Base-by-base conservation (phyloP, 2,329 filamentous ascomycete species). In the Botrytis medusae region DNA sequence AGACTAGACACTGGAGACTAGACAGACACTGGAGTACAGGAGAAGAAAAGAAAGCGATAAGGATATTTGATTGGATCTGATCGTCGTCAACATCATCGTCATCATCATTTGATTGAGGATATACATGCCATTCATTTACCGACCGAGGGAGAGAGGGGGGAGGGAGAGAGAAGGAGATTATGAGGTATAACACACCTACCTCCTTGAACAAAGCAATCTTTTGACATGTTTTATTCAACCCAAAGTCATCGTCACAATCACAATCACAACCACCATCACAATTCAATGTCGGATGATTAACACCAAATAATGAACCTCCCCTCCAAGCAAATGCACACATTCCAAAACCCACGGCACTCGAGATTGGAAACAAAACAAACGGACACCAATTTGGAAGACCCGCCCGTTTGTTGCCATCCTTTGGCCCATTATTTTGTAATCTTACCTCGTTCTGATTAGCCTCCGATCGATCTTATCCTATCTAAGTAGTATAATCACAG, bases 381-480 rank as follows among this genome's bases (percentile, higher is more conserved):
- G 37, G 37, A 42, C 16, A 63, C 40, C n/a, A 63, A 63, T 29
- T 22, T 57, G 51, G 37, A 20, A n/a, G 61, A 42, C 61, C 61
- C 61, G 37, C 61, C 37, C 16, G 25, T n/a, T 63, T 61, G 32
- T 34, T 29, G 29, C 29, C 18, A 34, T 62, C 34, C 34, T 25
- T 10, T 63, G n/a, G n/a, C n/a, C 37, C 25, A 29, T 4, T 42
- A 18, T 44, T 37, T n/a, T n/a, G 6, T 1, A 12, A 7, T 14
- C 16, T 37, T 34, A 34, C 20, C 8, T 1, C 1, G n/a, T 12
- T 2, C 1, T 6, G 32, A 37, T 7, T 51, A 51, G 44, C 16
- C 0, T 6, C 0, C 1, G 1, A 5, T 1, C 0, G 5, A 40
- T 29, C 64, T 57, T 42, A 42, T 68, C 48, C 25, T 42, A 6